Evolutionary conservation across 371 early-diverging fungal genomes (phyloP), one percentile per base, ranked within the genome.

Genomic region (Apophysomyces sp.): DNA sequence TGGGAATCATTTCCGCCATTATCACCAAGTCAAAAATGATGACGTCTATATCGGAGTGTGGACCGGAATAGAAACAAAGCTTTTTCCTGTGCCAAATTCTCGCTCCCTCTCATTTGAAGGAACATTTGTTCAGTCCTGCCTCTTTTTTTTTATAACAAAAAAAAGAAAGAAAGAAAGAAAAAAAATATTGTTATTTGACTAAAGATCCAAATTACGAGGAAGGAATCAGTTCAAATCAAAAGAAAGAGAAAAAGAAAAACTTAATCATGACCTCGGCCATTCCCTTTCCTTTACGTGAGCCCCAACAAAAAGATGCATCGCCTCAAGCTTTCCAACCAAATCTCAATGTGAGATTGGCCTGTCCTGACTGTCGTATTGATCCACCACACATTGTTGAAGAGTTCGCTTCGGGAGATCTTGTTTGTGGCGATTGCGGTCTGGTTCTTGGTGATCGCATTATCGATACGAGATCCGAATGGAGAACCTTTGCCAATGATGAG

Each of bases 401-500:
- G 73, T 98, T 94, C 69, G 87, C 92, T 11, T 86, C 86, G 4
- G 92, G 92, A 13, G 99, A 97, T 82, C 74, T 94, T 60, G 93
- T 99, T 12, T 99, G 99, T 76, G 98, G 98, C 31, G 91, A 92
- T 73, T 99, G 99, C 76, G 99, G 99, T 30, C 77, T 97, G 36
- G 94, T 99, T 5, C 84, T 99, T 28, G 97, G 96, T 39, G 93
- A 97, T 77, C 87, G 98, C 54, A 95, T 99, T 61, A 97, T 99
- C 57, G 99, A 99, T 77, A 98, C 99, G 11, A 86, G 98, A 21
- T 94, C 96, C 6, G 99, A 99, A 77, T 99, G 99, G 99, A 90
- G 99, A 66, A 98, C 97, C 0, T 99, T 99, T 81, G 89, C 93
- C 49, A 94, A 96, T 77, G 96, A 95, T 65, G 94, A 91, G 65